phyloP scores from a whole-genome alignment of 441 rosid genomes.

The Erodium trifolium region DNA sequence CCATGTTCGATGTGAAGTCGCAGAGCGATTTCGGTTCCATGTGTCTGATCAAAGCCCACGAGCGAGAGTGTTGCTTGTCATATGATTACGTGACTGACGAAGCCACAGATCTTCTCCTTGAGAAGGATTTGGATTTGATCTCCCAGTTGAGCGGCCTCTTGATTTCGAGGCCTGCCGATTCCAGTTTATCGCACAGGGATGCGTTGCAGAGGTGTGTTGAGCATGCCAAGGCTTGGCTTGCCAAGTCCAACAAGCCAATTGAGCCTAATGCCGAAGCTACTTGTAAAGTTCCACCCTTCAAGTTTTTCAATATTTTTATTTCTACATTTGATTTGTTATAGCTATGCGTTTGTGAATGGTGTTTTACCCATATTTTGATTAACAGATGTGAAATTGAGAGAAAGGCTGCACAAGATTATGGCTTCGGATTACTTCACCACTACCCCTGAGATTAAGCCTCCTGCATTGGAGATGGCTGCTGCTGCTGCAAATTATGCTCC shows the following conservation, averaged over 20 bases:
- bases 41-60: constrained; percentile 73
- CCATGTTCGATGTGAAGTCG: constrained; percentile 66
- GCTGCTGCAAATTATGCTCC: constrained; percentile 24
- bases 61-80: constrained; percentile 78
- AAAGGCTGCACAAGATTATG: constrained; percentile 70
- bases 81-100: constrained; percentile 88
- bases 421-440: constrained; percentile 66
- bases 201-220: constrained; percentile 61
- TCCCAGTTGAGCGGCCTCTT: constrained; percentile 49
- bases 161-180: constrained; percentile 61
- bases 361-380: neutral
- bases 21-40: constrained; percentile 72
- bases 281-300: constrained; percentile 33
- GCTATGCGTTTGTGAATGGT: neutral
- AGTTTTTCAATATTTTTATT: neutral
- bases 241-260: constrained; percentile 46
- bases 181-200: constrained; percentile 61
- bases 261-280: constrained; percentile 42
- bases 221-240: constrained; percentile 65
- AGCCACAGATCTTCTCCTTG: constrained; percentile 65
- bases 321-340: neutral
- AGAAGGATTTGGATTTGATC: constrained; percentile 65
- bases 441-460: constrained; percentile 70
- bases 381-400: constrained; percentile 61
- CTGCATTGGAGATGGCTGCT: constrained; percentile 54